Evolutionary conservation across 345 rosid species (phyloP), one percentile per base, ranked within the genome.

Genomic region (Salix brachista): DNA sequence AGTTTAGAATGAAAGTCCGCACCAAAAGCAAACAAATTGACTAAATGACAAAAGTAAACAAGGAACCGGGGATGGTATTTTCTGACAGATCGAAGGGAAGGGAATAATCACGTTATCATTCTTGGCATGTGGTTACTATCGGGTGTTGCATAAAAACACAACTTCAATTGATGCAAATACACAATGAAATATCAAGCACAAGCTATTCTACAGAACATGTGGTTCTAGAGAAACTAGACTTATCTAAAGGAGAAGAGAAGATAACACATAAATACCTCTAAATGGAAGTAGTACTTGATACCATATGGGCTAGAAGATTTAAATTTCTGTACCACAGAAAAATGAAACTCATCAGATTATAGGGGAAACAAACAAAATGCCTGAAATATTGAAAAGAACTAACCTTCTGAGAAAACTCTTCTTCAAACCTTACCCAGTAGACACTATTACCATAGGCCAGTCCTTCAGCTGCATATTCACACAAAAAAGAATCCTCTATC

Each of bases 351-450:
- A 56, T 86, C 65, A 78, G 69, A 75, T 68, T 16, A 25, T 26
- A 37, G 37, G 18, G 50, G 25, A 44, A 1, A 36, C 48, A 26
- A 44, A 67, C 48, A 19, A 32, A 18, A 34, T 5, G 17, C 23
- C 42, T 56, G 46, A 2, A 70, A 36, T 21, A 64, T 30, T 17
- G 44, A 28, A 72, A 46, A 23, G 25, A 68, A 37, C 30, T 70
- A 76, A 92, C 98, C 94, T 96, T 96, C 64, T 87, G 87, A 73
- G 97, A 78, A 81, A 80, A 85, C 69, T 92, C 98, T 80, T 91
- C 93, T 68, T 92, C 99, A 81, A 96, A 96, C 34, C 82, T 87
- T 86, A 96, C 90, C 92, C 94, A 87, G 86, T 92, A 96, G 72
- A 92, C 98, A 72, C 92, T 89, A 79, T 94, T 96, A 50, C 93